Base-by-base conservation (phyloP, 2,329 filamentous ascomycete genomes). In the Penicillium sp. region DNA sequence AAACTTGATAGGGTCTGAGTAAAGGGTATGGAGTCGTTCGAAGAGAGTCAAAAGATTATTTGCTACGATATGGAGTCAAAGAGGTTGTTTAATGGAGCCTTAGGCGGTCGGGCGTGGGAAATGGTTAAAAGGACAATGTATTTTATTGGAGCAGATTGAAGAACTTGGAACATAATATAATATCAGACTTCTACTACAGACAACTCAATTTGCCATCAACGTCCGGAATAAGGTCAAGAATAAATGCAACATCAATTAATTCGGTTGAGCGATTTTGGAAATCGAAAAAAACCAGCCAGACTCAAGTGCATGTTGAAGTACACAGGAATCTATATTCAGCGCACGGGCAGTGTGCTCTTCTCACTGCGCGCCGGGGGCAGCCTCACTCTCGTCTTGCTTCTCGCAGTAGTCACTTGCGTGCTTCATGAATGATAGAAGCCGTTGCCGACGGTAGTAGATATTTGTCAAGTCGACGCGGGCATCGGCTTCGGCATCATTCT, bases 401-500 rank as follows among this genome's bases (percentile, higher is more conserved):
- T 28, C n/a, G 22, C 25, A 26, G 26, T 28, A 26, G 3, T 48
- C 54, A 1, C 6, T 35, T 43, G 56, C 45, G 52, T 61, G 51
- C 28, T 52, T 33, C 14, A 60, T 52, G 28, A 66, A 66, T 1
- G 55, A 54, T 38, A 65, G 30, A 14, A 68, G 58, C 28, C 53
- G 52, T 54, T 65, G 52, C 6, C 68, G 64, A 10, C 67, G 60
- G 22, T 65, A 59, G 38, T 70, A 68, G 1, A 75, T 67, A 38
- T 66, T 63, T 11, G 68, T 63, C 42, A 72, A 59, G 11, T 68
- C 65, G 3, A 66, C 45, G 8, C 65, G 68, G 19, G 60, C 65
- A 19, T 55, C 66, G 26, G 60, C 65, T 30, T 74, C 71, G 2
- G 65, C 65, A 37, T 69, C 62, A 48, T 75, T 75, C 57, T 77